Conservation (phyloP, 2,329 filamentous ascomycete species). For the Fusarium armeniacum region DNA sequence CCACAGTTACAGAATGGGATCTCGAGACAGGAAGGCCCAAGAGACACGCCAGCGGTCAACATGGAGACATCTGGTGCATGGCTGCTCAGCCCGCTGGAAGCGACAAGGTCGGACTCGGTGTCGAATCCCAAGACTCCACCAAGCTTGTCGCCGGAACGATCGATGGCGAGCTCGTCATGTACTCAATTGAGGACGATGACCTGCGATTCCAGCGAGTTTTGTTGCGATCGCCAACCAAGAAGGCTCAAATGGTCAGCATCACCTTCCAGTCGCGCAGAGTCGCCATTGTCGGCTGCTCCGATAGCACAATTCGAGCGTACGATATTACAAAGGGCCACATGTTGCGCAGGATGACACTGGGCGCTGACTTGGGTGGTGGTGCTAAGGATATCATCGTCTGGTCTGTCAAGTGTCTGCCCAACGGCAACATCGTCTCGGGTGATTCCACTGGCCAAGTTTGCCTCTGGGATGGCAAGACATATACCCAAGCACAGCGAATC, state of each 20-base stretch:
- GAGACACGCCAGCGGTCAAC: conserved; percentile 89
- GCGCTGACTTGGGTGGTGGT: conserved; percentile 80
- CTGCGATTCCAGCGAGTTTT: conserved; percentile 84
- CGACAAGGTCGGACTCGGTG: conserved; percentile 42
- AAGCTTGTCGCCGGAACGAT: conserved; percentile 89
- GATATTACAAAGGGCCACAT: conserved; percentile 84
- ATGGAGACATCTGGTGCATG: conserved; percentile 97
- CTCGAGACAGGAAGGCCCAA: conserved; percentile 81
- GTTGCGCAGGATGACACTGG: conserved; percentile 86
- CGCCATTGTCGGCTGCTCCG: conserved; percentile 92
- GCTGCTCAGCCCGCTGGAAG: conserved; percentile 78
- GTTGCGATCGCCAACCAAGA: conserved; percentile 82
- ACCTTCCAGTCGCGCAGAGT: conserved; percentile 87
- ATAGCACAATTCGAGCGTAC: conserved; percentile 93
- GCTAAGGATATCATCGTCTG: conserved; percentile 91
- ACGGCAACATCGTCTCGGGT: conserved; percentile 92
- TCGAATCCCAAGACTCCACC: conserved; percentile 57
- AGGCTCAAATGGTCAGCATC: conserved; percentile 90
- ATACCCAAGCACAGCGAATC: conserved; percentile 87
- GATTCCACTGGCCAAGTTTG: conserved; percentile 95
- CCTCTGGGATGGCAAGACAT: conserved; percentile 94
- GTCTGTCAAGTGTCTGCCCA: conserved; percentile 89
- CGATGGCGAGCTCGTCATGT: conserved; percentile 88
- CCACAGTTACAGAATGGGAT: conserved; percentile 95
- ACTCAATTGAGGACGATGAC: conserved; percentile 88